Evolutionary conservation across 345 rosid genomes (phyloP).

Genomic region (Populus ilicifolia): DNA sequence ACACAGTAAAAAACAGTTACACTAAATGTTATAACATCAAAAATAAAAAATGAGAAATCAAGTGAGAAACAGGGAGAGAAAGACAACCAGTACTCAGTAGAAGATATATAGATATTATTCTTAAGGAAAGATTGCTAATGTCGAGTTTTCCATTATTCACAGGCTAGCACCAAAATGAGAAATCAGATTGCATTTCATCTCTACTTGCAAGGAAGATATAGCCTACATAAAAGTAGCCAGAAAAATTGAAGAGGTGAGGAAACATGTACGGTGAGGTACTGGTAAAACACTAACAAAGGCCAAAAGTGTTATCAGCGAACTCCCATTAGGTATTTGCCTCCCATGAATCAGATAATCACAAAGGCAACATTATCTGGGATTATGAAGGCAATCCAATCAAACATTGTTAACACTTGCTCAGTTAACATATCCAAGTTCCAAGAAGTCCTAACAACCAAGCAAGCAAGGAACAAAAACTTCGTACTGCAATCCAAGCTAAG

Average conservation of each 20-base stretch:
- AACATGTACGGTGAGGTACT: constrained; percentile 19
- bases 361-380: constrained; percentile 28
- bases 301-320: constrained; percentile 27
- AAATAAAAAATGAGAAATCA: not conserved
- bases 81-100: not conserved
- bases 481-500: not conserved
- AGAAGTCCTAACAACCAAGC: not conserved
- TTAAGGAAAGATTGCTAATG: no score
- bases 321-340: constrained; percentile 27
- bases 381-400: constrained; percentile 11
- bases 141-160: not conserved
- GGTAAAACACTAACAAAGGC: constrained; percentile 13
- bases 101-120: not conserved
- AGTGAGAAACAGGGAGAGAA: not conserved
- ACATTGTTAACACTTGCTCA: not conserved
- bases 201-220: not conserved
- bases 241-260: not conserved
- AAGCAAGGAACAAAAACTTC: not conserved
- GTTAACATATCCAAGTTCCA: not conserved
- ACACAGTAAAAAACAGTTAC: not conserved
- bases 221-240: not conserved
- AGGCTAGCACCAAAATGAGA: not conserved
- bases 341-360: constrained; percentile 37
- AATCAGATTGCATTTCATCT: no score
- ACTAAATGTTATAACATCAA: not conserved